Percentiles rank a stretch among this genome's conserved stretches.
Evolutionary conservation across 2,329 filamentous ascomycete species (phyloP).

Genomic region (Botrytis sinoallii): DNA sequence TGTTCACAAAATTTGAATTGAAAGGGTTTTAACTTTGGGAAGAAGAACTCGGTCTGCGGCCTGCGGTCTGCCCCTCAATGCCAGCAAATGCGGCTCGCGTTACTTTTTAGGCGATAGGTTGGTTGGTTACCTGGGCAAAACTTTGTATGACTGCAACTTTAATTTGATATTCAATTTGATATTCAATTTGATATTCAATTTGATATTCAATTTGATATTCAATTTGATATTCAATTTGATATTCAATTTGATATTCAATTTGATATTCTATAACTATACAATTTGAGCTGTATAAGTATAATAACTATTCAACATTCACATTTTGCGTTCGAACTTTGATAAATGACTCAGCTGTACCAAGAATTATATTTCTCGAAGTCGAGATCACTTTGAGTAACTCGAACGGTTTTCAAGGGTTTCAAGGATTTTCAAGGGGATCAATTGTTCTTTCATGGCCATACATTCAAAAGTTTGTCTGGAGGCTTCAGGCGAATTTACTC

Average conservation of each 20-base stretch:
- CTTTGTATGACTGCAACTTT: not conserved
- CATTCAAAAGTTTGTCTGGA: not conserved
- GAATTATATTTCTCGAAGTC: not conserved
- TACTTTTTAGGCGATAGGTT: not conserved
- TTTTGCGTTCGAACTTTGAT: not conserved
- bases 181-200: not conserved
- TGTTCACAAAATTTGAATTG: not conserved
- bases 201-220: not conserved
- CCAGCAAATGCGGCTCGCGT: slow-evolving; percentile 15
- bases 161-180: not conserved
- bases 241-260: not conserved
- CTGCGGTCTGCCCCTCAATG: slow-evolving; percentile 17
- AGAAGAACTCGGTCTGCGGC: slow-evolving; percentile 14
- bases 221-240: not conserved
- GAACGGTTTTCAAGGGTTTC: not conserved
- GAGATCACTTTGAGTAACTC: not conserved
- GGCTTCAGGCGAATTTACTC: not conserved
- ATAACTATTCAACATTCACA: not conserved
- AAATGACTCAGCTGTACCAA: not conserved
- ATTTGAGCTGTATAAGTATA: not conserved
- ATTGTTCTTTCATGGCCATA: no score
- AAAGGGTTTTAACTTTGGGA: not conserved
- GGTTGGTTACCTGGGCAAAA: not conserved
- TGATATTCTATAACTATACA: not conserved
- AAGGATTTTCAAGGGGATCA: not conserved